Percentiles rank a stretch among this genome's conserved stretches.
Conservation (phyloP, 1,284 basidiomycete genomes). For the Tilletia horrida region DNA sequence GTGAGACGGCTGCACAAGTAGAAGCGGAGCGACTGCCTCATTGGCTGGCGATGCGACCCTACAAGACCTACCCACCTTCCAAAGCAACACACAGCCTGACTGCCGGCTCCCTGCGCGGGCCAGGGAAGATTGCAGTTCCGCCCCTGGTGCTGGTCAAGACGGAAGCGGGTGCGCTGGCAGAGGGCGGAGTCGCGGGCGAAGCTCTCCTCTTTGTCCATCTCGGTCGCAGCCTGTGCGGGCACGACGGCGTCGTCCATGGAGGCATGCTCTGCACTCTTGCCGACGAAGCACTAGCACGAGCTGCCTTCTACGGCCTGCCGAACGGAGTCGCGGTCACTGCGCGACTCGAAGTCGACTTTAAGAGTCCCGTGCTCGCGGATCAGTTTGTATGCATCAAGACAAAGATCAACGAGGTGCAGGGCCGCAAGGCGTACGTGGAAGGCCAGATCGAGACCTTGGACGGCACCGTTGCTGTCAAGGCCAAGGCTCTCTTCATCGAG, state of each 20-base stretch:
- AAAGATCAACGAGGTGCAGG: conserved; percentile 65
- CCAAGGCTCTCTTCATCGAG: conserved; percentile 74
- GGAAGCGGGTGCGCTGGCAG: conserved; percentile 32
- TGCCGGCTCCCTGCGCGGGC: conserved; percentile 76
- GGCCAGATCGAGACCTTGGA: conserved; percentile 73
- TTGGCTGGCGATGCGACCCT: conserved; percentile 64
- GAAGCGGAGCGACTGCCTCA: conserved; percentile 25
- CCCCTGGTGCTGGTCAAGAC: conserved; percentile 51
- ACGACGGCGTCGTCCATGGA: conserved; percentile 90
- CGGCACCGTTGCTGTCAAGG: conserved; percentile 77
- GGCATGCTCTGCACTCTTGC: conserved; percentile 84
- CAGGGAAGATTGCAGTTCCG: conserved; percentile 56
- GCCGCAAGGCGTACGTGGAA: conserved; percentile 71
- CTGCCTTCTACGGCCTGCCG: conserved; percentile 64
- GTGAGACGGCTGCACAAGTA: conserved; percentile 22
- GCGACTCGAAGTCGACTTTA: conserved; percentile 53
- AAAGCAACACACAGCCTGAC: conserved; percentile 74
- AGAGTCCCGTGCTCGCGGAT: conserved; percentile 54
- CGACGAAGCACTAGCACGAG: conserved; percentile 79
- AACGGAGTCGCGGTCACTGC: conserved; percentile 91
- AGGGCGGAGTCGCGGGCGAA: conserved; percentile 49
- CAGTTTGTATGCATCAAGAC: conserved; percentile 66
- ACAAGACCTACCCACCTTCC: conserved; percentile 66
- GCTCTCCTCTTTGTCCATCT: conserved; percentile 67
- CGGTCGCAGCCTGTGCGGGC: conserved; percentile 77